These are phyloP conservation scores for Raddia guianensis DNA, from an alignment of 176 grass and related monocot genomes.

Conservation along the genomic window DNA sequence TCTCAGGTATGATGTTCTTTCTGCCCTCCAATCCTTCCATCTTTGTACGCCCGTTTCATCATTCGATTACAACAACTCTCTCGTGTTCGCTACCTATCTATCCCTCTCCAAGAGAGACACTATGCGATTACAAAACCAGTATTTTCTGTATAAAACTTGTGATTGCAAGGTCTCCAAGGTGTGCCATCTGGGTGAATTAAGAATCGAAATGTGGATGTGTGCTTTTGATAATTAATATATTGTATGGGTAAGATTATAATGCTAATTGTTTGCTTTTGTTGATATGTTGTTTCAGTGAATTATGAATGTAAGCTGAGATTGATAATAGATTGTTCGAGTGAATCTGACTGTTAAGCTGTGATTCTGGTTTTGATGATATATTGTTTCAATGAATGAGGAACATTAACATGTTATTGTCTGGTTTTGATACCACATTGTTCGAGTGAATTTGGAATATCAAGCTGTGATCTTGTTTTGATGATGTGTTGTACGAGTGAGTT, in stretches of 20 bases:
- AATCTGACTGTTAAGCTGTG: too few relatives aligned
- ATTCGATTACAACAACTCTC: not conserved
- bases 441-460: not conserved
- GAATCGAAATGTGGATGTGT: not conserved
- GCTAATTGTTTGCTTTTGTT: too few relatives aligned
- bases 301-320: too few relatives aligned
- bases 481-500: too few relatives aligned
- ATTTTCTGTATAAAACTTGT: not conserved
- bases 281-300: too few relatives aligned
- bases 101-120: not conserved
- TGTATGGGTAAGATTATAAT: not conserved
- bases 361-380: too few relatives aligned
- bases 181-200: not conserved
- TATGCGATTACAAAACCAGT: not conserved
- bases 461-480: not conserved
- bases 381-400: not conserved
- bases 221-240: not conserved
- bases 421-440: not conserved
- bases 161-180: not conserved
- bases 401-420: not conserved
- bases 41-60: not conserved
- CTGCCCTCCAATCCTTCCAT: not conserved
- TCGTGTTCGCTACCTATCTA: not conserved
- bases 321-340: too few relatives aligned
- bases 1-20: slow-evolving; percentile 57